Base-by-base conservation (phyloP, 2,329 filamentous ascomycete genomes). In the Fusarium heterosporum region DNA sequence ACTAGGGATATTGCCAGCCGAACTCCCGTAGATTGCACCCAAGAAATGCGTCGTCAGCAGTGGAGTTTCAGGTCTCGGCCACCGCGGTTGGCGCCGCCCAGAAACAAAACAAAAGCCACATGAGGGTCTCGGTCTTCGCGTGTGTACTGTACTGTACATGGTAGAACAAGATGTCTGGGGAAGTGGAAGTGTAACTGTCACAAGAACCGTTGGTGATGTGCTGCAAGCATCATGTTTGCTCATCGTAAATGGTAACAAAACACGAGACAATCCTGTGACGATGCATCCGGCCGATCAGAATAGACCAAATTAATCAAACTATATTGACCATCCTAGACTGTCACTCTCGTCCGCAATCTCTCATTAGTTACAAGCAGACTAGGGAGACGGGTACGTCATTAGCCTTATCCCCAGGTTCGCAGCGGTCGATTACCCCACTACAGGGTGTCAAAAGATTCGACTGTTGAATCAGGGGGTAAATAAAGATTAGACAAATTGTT, bases 11-110 rank as follows among this genome's bases (percentile, higher is more conserved):
- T 17, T 28, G 29, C 34, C 30, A 49, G 42, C 49, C 34, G 57
- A 38, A 38, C 50, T 55, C 32, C 13, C 46, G 39, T 64, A 68
- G 61, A 67, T 67, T 68, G 40, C 36, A 29, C 55, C 59, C 59
- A 55, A 56, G 51, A 46, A 53, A 61, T 59, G 56, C 60, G 65
- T 68, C 65, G 65, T 68, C 64, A 68, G 65, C 65, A 51, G 65
- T 68, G 65, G 65, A 68, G 55, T 45, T 10, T 43, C 16, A n/a
- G 40, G 40, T 42, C 41, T 43, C 46, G 43, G 43, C 39, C 34
- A 36, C 41, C 25, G 48, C 54, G 45, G 48, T 58, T 64, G 52
- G 52, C 38, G 58, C 29, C 40, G 61, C 39, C 53, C 28, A 46
- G 42, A 34, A 42, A 17, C 46, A 32, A 47, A 45, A n/a, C 19